Conservation (phyloP, 331 rosid species). For the Cydonia oblonga region DNA sequence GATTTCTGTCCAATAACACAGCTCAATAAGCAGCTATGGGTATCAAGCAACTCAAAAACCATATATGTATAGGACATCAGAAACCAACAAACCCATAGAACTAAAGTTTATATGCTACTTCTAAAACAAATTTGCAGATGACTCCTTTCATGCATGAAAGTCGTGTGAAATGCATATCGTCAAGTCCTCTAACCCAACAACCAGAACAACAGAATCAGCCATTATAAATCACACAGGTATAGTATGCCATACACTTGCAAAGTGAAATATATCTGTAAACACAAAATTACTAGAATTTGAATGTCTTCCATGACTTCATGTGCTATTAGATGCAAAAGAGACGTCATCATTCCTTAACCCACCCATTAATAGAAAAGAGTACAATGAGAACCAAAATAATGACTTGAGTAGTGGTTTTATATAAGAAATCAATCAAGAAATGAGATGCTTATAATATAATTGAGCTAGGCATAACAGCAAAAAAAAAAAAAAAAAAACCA, state of each 20-base stretch:
- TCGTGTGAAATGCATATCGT: not conserved
- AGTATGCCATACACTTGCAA: not conserved
- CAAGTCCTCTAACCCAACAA: not conserved
- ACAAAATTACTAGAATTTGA: not conserved
- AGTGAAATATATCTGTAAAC: too few species aligned
- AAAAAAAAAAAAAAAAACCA: not conserved
- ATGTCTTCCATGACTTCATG: not conserved
- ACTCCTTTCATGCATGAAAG: not conserved
- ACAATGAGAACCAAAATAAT: not conserved
- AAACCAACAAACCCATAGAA: not conserved
- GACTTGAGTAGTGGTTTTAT: not conserved
- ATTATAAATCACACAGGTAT: not conserved
- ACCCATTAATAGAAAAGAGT: not conserved
- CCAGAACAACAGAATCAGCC: not conserved
- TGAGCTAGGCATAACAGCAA: not conserved
- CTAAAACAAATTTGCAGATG: not conserved
- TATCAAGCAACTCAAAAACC: not conserved
- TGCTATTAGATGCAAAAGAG: not conserved
- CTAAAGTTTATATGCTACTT: not conserved
- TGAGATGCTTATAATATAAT: not conserved
- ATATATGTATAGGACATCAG: not conserved
- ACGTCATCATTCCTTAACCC: not conserved
- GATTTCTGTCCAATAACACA: conserved; percentile 44
- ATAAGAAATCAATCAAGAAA: not conserved
- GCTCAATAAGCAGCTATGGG: conserved; percentile 19